Conservation (phyloP, 176 grass and related monocot genomes). For the Lolium perenne region DNA sequence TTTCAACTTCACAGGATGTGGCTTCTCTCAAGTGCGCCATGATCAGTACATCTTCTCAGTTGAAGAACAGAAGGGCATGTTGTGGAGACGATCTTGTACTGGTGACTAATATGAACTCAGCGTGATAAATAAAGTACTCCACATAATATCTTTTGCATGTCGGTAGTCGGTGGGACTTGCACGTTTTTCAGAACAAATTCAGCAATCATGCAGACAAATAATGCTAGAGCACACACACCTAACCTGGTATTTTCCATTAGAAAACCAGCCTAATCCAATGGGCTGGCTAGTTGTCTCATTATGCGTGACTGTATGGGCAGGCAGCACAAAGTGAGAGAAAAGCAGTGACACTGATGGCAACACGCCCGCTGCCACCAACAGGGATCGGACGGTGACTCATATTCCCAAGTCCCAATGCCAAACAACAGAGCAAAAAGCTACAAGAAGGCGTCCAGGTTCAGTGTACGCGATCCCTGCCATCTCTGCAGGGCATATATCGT, state of each 20-base stretch:
- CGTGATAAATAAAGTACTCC: neutral
- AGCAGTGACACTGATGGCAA: neutral
- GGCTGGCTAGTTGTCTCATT: neutral
- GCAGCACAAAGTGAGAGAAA: neutral
- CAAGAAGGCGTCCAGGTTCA: conserved; percentile 67
- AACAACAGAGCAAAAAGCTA: neutral
- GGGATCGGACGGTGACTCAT: neutral
- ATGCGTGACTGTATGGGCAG: conserved; percentile 13
- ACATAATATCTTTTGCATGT: neutral
- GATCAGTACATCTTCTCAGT: neutral
- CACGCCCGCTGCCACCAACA: neutral
- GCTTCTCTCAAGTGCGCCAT: neutral
- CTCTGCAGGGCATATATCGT: neutral
- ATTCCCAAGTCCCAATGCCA: neutral
- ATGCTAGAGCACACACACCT: neutral
- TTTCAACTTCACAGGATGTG: neutral
- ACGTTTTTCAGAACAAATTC: neutral
- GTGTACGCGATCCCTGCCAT: conserved; percentile 44
- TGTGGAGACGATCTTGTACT: neutral
- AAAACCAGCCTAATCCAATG: neutral
- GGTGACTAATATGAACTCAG: neutral
- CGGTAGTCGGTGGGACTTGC: neutral
- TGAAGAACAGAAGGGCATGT: neutral
- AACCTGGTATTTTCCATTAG: neutral
- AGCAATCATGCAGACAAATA: neutral